Evolutionary conservation across 1,139 yeast genomes (phyloP).

Genomic region (Debaryomyces psychrophilus): DNA sequence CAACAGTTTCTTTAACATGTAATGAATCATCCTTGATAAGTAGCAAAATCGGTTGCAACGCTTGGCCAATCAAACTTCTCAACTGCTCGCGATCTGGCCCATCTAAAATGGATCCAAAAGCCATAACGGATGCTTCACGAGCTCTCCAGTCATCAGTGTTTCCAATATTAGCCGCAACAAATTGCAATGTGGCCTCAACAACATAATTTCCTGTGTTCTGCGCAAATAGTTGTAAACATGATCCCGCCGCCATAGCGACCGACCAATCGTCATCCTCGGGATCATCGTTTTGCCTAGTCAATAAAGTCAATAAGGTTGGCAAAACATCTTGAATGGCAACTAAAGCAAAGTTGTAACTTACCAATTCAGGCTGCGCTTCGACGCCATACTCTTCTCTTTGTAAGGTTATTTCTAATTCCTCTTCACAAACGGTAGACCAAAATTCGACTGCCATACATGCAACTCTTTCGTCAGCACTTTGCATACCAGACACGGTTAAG

Average conservation of each 20-base stretch:
- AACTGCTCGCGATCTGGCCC: conserved; percentile 86
- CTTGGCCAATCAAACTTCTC: conserved; percentile 71
- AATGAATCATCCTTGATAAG: conserved; percentile 74
- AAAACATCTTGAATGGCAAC: conserved; percentile 83
- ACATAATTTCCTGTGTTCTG: conserved; percentile 86
- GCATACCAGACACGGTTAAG: conserved; percentile 90
- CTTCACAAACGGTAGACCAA: conserved; percentile 98
- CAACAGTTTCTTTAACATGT: conserved; percentile 95
- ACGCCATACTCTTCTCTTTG: conserved; percentile 62
- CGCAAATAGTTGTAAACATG: conserved; percentile 92
- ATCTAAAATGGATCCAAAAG: conserved; percentile 93
- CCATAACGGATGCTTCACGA: conserved; percentile 98
- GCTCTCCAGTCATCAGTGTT: conserved; percentile 67
- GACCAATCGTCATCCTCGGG: conserved; percentile 97
- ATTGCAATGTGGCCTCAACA: conserved; percentile 79
- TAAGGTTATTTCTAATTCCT: conserved; percentile 78
- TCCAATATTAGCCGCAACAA: conserved; percentile 74
- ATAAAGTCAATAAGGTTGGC: conserved; percentile 78
- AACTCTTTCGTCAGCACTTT: conserved; percentile 79
- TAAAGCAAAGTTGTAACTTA: conserved; percentile 74
- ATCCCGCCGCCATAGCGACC: conserved; percentile 98
- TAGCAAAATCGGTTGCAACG: conserved; percentile 73
- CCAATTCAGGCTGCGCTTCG: conserved; percentile 39
- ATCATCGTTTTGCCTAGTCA: conserved; percentile 89
- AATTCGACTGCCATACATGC: conserved; percentile 99